Conservation (phyloP, 176 grass and related monocot genomes). For the Oropetium thomaeum region DNA sequence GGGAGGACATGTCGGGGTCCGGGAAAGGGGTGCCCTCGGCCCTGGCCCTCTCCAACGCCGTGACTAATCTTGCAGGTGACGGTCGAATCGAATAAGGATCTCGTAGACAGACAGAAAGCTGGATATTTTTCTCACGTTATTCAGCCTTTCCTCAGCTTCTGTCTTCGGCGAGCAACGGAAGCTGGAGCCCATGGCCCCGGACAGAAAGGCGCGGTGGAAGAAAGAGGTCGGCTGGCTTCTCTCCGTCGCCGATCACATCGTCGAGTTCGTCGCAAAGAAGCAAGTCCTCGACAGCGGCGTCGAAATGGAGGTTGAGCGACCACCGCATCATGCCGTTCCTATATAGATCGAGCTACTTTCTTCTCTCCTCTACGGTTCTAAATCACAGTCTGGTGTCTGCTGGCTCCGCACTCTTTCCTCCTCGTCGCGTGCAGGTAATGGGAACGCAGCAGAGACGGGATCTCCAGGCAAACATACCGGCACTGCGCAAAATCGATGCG, state of each 20-base stretch:
- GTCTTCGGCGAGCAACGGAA: constrained; percentile 83
- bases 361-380: neutral
- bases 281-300: constrained; percentile 60
- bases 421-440: constrained; percentile 65
- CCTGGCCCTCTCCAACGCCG: constrained; percentile 76
- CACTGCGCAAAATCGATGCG: constrained; percentile 68
- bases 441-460: constrained; percentile 81
- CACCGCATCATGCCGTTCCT: neutral
- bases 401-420: neutral
- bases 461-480: constrained; percentile 72
- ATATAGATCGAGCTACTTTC: neutral
- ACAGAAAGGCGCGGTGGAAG: constrained; percentile 79
- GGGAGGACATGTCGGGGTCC: constrained; percentile 89
- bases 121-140: neutral
- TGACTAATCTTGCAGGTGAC: constrained; percentile 91
- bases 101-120: neutral
- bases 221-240: constrained; percentile 84
- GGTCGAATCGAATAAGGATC: neutral
- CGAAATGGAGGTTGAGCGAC: constrained; percentile 59
- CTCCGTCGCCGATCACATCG: constrained; percentile 83
- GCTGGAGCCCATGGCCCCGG: constrained; percentile 67
- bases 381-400: neutral
- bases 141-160: constrained; percentile 48
- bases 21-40: constrained; percentile 85
- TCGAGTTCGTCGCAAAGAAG: constrained; percentile 75